A percentile compares a stretch with the other conserved stretches of the same genome.
These are phyloP conservation scores for Mucor indicus DNA, from an alignment of 371 early-diverging fungal genomes.

Conservation along the genomic window DNA sequence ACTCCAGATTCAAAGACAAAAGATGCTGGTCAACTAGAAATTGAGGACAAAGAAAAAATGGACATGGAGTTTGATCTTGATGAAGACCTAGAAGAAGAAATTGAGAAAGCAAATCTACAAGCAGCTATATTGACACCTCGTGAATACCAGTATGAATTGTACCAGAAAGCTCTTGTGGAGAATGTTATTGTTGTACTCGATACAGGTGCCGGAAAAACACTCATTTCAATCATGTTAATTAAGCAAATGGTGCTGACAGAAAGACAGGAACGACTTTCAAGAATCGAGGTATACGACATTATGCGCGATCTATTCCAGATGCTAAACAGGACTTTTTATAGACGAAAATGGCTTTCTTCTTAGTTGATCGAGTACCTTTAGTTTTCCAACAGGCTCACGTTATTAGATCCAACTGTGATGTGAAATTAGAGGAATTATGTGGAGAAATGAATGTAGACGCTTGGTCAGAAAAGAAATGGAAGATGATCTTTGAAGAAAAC, in stretches of 20 bases:
- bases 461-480: constrained; percentile 64
- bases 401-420: constrained; percentile 62
- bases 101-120: constrained; percentile 8
- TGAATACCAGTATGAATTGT: constrained; percentile 79
- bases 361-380: constrained; percentile 86
- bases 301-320: background rate
- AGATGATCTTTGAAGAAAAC: constrained; percentile 41
- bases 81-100: constrained; percentile 13
- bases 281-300: constrained; percentile 30
- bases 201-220: constrained; percentile 93
- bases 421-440: constrained; percentile 57
- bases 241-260: constrained; percentile 59
- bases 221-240: constrained; percentile 84
- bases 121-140: constrained; percentile 49
- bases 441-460: constrained; percentile 70
- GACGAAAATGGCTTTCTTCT: constrained; percentile 65
- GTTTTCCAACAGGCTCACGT: constrained; percentile 83
- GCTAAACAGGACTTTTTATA: constrained; percentile 2
- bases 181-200: constrained; percentile 89
- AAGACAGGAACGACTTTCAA: constrained; percentile 20
- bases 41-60: constrained; percentile 23
- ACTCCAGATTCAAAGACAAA: constrained; percentile 21
- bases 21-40: constrained; percentile 17
- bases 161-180: constrained; percentile 55
- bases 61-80: constrained; percentile 19